Evolutionary conservation across 805 yeast species (phyloP), one percentile per base, ranked within the genome.

Genomic region (Candida parachauliodes): DNA sequence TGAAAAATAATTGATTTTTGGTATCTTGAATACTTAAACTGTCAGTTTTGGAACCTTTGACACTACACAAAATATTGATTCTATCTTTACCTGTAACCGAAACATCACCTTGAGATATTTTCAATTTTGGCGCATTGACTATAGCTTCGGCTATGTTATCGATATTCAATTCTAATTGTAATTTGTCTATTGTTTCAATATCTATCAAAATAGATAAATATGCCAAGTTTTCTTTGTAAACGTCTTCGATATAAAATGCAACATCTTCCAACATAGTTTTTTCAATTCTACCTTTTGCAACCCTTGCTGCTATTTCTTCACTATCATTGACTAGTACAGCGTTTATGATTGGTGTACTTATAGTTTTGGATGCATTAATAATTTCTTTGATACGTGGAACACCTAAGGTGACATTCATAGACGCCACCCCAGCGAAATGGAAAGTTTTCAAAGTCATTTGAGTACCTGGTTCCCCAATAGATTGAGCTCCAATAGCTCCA

Each of bases 341-440:
- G 49, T 91, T 88, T 57, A 93, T 93, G 57, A 93, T 93, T 1
- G 98, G 98, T 6, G 98, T 93, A 5, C 96, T 87, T 51, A 93
- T 93, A 14, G 79, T 77, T 60, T 93, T 93, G 14, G 97, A 86
- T 2, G 98, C 98, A 60, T 93, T 93, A 60, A 93, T 93, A 60
- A 93, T 93, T 71, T 93, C 98, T 66, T 93, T 93, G 59, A 93
- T 91, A 77, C 98, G 96, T 34, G 98, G 98, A 37, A 93, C 98
- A 77, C 98, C 98, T 50, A 93, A 76, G 0, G 98, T 93, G 48
- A 91, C 96, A 70, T 93, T 93, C 97, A 91, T 93, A 32, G 96
- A 85, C 24, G 98, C 98, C 41, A 93, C 98, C 74, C 98, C 98
- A 54, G 98, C 98, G 74, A 93, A 93, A 73, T 93, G 98, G 87